Base-by-base conservation (phyloP, 2,329 filamentous ascomycete species). In the Colletotrichum cereale region DNA sequence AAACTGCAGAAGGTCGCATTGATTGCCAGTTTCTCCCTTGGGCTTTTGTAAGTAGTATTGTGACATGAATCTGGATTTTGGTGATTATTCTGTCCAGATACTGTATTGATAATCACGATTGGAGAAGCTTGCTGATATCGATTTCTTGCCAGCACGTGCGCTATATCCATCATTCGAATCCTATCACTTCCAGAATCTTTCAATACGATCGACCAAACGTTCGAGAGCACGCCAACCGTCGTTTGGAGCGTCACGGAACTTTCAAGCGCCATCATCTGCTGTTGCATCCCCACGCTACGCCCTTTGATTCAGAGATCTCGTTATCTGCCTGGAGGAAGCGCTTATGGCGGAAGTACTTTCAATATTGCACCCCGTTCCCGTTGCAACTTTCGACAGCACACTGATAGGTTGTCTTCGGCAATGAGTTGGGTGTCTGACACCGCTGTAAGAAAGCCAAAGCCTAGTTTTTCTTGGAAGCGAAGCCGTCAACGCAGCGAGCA, bases 171-270 rank as follows among this genome's bases (percentile, higher is more conserved):
- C 47, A 53, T 82, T 52, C 79, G 81, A 55, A 77, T 81, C 67
- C 77, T 75, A 1, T 78, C 77, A 16, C 77, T 82, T 55, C 67
- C 74, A 47, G 73, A 75, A 14, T 75, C 76, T 16, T 73, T 78
- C n/a, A 68, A 47, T 0, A 75, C 77, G 3, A 68, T 70, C 24
- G 81, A 82, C 68, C 61, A 73, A 2, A 82, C 80, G 5, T 83
- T 77, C 73, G 76, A 80, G 56, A 77, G 80, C 62, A 74, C 77
- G 10, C 60, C 69, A n/a, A 78, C 77, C 5, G 77, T 77, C 18
- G 76, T 80, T 74, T 84, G 82, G 80, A 81, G 80, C 26, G 77
- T 83, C 58, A 78, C 82, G 64, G 82, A 84, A 72, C 79, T 83
- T 71, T 80, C 80, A 57, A 77, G 80, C 60, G 82, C 80, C 66